phyloP scores from a whole-genome alignment of 768 basidiomycete species.

The Peribolospora baueri region DNA sequence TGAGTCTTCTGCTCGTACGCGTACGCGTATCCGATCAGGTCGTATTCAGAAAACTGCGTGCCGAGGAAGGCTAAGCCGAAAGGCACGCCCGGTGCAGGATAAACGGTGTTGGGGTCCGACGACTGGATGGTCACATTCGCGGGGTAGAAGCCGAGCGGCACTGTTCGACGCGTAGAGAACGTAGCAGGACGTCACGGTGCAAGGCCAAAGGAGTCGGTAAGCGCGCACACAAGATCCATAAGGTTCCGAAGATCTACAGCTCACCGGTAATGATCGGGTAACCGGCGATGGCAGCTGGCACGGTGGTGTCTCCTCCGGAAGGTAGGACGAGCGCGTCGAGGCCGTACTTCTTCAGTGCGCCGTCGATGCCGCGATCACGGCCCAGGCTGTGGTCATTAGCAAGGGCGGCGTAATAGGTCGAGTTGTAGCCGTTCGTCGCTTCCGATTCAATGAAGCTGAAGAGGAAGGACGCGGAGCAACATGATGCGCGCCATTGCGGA shows the following conservation, averaged over 20 bases:
- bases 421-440: no score
- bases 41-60: slow-evolving; percentile 36
- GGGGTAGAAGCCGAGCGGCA: slow-evolving; percentile 8
- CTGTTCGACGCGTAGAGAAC: slow-evolving; percentile 1
- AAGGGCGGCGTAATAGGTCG: background rate
- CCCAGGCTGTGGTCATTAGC: background rate
- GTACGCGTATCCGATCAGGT: slow-evolving; percentile 34
- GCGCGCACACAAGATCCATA: no score
- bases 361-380: background rate
- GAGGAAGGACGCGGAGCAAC: no score
- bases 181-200: no score
- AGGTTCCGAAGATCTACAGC: no score
- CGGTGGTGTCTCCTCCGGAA: background rate
- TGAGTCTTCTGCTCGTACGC: slow-evolving; percentile 43
- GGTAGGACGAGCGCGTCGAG: background rate
- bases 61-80: slow-evolving; percentile 40
- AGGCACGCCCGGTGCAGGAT: slow-evolving; percentile 33
- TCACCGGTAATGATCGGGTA: no score
- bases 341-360: background rate
- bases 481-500: no score
- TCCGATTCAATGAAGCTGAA: no score
- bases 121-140: slow-evolving; percentile 22
- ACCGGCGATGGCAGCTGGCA: background rate
- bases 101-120: slow-evolving; percentile 23
- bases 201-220: no score